phyloP scores from a whole-genome alignment of 148 eudicot genomes.

The Arctostaphylos glauca region DNA sequence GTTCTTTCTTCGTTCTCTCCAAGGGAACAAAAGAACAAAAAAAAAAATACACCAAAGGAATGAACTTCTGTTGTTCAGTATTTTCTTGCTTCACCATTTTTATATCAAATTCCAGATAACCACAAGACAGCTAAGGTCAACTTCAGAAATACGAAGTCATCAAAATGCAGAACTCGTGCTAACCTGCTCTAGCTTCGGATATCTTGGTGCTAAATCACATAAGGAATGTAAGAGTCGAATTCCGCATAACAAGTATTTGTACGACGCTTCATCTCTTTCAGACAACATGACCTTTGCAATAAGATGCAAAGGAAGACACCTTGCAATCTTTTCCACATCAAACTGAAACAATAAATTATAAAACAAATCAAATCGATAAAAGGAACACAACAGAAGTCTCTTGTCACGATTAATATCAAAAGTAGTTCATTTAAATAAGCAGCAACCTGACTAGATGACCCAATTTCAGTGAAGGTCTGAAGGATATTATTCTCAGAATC shows the following conservation, averaged over 20 bases:
- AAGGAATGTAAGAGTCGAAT: slow-evolving; percentile 66
- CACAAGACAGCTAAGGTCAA: background rate
- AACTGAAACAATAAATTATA: slow-evolving; percentile 47
- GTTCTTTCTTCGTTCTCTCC: background rate
- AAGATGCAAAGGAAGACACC: slow-evolving; percentile 78
- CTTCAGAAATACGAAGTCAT: background rate
- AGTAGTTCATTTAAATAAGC: background rate
- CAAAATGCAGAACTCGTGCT: slow-evolving; percentile 9
- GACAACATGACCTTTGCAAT: slow-evolving; percentile 56
- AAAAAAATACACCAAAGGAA: background rate
- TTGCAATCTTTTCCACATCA: slow-evolving; percentile 67
- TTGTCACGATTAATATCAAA: background rate
- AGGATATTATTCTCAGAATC: slow-evolving; percentile 52
- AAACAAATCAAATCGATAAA: background rate
- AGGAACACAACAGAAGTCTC: background rate
- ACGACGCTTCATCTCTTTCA: slow-evolving; percentile 51
- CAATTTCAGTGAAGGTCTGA: slow-evolving; percentile 38
- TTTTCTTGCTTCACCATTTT: background rate
- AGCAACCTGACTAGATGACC: slow-evolving; percentile 61
- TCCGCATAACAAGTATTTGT: slow-evolving; percentile 74
- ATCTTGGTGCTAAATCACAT: slow-evolving; percentile 77
- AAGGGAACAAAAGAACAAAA: background rate
- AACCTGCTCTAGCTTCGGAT: slow-evolving; percentile 92
- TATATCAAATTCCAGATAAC: background rate
- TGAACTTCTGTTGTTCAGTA: background rate